Base-by-base conservation (phyloP, 1,284 basidiomycete species). In the Microbotryum violaceum region DNA sequence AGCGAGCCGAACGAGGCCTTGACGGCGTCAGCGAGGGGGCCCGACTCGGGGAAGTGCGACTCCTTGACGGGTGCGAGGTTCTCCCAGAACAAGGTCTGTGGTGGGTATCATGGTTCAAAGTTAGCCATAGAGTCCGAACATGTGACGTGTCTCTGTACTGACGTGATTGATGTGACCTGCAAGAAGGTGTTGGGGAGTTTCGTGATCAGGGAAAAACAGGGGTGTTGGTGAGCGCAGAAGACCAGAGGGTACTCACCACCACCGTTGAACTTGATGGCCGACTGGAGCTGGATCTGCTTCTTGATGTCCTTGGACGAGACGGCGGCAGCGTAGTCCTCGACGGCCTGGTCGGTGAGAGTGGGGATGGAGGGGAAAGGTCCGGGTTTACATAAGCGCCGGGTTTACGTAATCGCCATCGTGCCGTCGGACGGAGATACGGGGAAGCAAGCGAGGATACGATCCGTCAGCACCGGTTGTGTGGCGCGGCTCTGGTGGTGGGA, bases 1-100 rank as follows among this genome's bases (percentile, higher is more conserved):
- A 97, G 77, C 16, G 85, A 85, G 58, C 91, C 92, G 76, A 93
- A 98, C 71, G 88, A 85, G 61, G 82, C 80, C 69, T 87, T 81
- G 75, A 98, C 84, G 54, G 89, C 88, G 57, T 83, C 78, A 78
- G 89, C 89, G 66, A 98, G 82, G 16, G 84, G 79, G 27, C 92
- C 89, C 42, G 66, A 65, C 33, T 60, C 58, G 42, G 61, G 60
- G 57, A 63, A 69, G 85, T 65, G 82, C 75, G 77, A 73, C 4
- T 78, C 79, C 33, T 78, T 78, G 23, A 85, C 81, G 1, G 90
- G 82, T 4, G 87, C 87, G 69, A 97, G 84, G 79, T 96, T 97
- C 79, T 87, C 91, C 96, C 94, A 98, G 82, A 98, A 98, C 58
- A 98, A 83, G 49, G 91, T 86, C 76, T 91, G 90, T 29, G 18